These are phyloP conservation scores for Trapa incisa DNA, from an alignment of 345 rosid species.

Conservation along the genomic window DNA sequence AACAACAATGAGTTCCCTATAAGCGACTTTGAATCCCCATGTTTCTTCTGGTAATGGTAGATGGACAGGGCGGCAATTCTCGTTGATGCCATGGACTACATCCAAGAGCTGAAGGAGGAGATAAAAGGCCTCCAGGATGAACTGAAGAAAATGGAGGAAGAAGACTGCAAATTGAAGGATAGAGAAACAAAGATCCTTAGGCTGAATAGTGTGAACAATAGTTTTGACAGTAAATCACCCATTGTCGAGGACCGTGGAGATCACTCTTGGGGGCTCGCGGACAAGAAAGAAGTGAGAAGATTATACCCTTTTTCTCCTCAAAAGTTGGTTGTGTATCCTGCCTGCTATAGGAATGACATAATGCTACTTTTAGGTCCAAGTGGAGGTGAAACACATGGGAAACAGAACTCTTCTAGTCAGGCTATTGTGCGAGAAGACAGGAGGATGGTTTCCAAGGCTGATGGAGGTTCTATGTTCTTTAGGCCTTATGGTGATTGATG, in stretches of 20 bases:
- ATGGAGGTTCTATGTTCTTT: slow-evolving; percentile 42
- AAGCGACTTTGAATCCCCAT: neutral
- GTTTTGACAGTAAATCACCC: slow-evolving; percentile 5
- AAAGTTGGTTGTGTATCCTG: neutral
- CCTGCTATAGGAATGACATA: slow-evolving; percentile 4
- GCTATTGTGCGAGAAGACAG: slow-evolving; percentile 27
- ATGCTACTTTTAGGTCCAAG: slow-evolving; percentile 26
- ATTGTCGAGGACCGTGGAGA: slow-evolving; percentile 11
- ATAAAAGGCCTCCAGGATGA: slow-evolving; percentile 45
- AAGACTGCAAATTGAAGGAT: slow-evolving; percentile 17
- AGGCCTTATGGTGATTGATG: slow-evolving; percentile 51
- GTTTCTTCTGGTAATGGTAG: slow-evolving; percentile 22
- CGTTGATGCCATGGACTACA: slow-evolving; percentile 67
- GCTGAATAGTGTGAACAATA: slow-evolving; percentile 6
- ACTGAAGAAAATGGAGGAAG: slow-evolving; percentile 37
- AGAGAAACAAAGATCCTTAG: slow-evolving; percentile 11
- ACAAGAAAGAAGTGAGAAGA: slow-evolving; percentile 20
- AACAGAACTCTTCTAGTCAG: slow-evolving; percentile 40
- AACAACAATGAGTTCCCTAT: neutral
- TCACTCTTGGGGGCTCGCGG: slow-evolving; percentile 4
- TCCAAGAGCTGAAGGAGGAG: slow-evolving; percentile 40
- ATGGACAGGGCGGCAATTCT: slow-evolving; percentile 62
- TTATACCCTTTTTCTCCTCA: neutral
- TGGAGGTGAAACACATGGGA: slow-evolving; percentile 46
- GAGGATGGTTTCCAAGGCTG: slow-evolving; percentile 48